Percentiles rank a stretch among this genome's conserved stretches.
Conservation (phyloP, 1,139 yeast species). For the Casaregolazyma lundiana region DNA sequence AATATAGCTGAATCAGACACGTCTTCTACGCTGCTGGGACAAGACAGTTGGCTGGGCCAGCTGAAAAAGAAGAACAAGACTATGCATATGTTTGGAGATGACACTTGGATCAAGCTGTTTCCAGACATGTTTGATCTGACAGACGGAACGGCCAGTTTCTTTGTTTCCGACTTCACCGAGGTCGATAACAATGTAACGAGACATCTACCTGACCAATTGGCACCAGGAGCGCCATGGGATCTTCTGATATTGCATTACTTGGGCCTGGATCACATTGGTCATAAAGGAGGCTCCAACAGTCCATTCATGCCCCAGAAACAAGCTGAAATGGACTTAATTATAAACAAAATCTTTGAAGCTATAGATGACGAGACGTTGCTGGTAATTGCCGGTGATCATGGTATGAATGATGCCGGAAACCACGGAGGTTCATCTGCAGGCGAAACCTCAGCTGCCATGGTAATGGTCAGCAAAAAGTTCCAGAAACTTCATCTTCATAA, state of each 20-base stretch:
- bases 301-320: slow-evolving; percentile 78
- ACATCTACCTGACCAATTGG: slow-evolving; percentile 60
- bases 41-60: slow-evolving; percentile 86
- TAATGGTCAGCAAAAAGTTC: slow-evolving; percentile 63
- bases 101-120: slow-evolving; percentile 91
- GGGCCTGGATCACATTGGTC: slow-evolving; percentile 96
- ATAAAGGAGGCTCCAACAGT: slow-evolving; percentile 88
- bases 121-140: slow-evolving; percentile 57
- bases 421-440: slow-evolving; percentile 95
- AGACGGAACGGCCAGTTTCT: slow-evolving; percentile 93
- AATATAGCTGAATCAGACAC: slow-evolving; percentile 91
- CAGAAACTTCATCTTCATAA: slow-evolving; percentile 12
- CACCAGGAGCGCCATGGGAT: slow-evolving; percentile 57
- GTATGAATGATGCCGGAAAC: slow-evolving; percentile 84
- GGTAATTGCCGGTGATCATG: slow-evolving; percentile 88
- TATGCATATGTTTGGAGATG: slow-evolving; percentile 90
- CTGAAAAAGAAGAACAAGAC: slow-evolving; percentile 42
- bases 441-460: slow-evolving; percentile 82
- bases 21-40: slow-evolving; percentile 66
- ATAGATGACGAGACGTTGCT: slow-evolving; percentile 57
- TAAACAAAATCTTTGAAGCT: slow-evolving; percentile 48
- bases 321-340: slow-evolving; percentile 72
- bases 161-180: slow-evolving; percentile 89
- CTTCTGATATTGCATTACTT: slow-evolving; percentile 81
- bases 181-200: slow-evolving; percentile 93